Conservation (phyloP, 495 filamentous ascomycete genomes). For the Lepraria neglecta region DNA sequence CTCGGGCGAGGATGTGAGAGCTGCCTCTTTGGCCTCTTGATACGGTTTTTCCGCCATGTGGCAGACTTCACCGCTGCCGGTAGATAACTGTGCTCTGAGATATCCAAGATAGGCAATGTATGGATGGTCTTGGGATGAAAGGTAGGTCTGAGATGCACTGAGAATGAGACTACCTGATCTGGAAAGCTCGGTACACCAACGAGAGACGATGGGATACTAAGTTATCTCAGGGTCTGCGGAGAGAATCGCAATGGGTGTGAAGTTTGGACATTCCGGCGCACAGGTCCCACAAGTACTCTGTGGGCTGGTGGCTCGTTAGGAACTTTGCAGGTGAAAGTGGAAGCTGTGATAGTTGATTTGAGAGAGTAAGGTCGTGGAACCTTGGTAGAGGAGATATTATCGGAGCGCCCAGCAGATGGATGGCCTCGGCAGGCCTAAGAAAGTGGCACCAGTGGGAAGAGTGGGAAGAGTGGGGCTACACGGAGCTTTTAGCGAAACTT, state of each 20-base stretch:
- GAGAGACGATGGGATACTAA: neutral
- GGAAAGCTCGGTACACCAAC: neutral
- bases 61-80: constrained; percentile 14
- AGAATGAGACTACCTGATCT: neutral
- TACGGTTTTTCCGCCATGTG: constrained; percentile 21
- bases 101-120: constrained; percentile 23
- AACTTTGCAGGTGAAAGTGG: neutral
- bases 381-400: neutral
- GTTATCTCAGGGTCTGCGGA: constrained; percentile 1
- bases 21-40: constrained; percentile 14
- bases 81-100: constrained; percentile 4
- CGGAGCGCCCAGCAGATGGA: neutral
- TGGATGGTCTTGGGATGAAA: neutral
- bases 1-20: constrained; percentile 15
- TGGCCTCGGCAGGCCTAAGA: constrained; percentile 9
- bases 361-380: neutral
- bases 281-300: neutral
- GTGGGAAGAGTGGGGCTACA: neutral
- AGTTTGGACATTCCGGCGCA: constrained; percentile 2
- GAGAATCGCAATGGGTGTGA: neutral
- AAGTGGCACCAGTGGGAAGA: too few species aligned
- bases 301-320: neutral
- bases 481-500: constrained; percentile 1
- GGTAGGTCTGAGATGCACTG: neutral
- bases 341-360: neutral